Percentiles rank a stretch among this genome's conserved stretches.
phyloP scores from a whole-genome alignment of 1,139 yeast genomes.

The Candida anutae region DNA sequence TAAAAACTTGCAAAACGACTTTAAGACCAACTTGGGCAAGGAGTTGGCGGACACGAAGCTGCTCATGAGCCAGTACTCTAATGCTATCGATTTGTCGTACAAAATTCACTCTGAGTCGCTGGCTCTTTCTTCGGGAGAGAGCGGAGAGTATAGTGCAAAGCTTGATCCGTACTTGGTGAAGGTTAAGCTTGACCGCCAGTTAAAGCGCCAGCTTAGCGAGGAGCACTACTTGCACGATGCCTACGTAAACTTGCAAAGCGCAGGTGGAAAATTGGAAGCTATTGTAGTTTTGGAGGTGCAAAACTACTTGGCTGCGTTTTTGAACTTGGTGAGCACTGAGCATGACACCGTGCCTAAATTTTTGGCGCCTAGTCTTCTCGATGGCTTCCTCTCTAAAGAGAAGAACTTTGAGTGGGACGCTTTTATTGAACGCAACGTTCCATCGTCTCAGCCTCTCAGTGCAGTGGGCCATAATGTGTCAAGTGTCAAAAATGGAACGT shows the following conservation, averaged over 20 bases:
- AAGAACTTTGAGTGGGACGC: conserved; percentile 86
- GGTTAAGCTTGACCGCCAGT: conserved; percentile 63
- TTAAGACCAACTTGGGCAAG: conserved; percentile 63
- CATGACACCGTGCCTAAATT: conserved; percentile 60
- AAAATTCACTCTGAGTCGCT: conserved; percentile 8
- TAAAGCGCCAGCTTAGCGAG: conserved; percentile 69
- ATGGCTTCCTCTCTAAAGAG: conserved; percentile 72
- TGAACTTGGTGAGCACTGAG: conserved; percentile 60
- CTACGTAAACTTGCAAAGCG: conserved; percentile 73
- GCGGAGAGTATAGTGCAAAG: conserved; percentile 18
- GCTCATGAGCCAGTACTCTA: conserved; percentile 42
- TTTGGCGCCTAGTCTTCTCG: conserved; percentile 57
- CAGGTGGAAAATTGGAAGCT: conserved; percentile 84
- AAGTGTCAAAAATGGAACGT: conserved; percentile 38
- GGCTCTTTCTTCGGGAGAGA: conserved; percentile 21
- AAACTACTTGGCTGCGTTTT: conserved; percentile 66
- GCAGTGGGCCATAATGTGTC: conserved; percentile 20
- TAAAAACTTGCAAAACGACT: conserved; percentile 72
- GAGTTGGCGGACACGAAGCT: conserved; percentile 60
- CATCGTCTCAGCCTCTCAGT: conserved; percentile 23
- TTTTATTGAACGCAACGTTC: conserved; percentile 62
- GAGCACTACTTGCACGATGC: conserved; percentile 88
- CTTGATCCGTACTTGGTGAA: conserved; percentile 81
- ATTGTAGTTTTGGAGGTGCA: conserved; percentile 85
- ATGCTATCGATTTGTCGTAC: conserved; percentile 22